Conservation (phyloP, 2,329 filamentous ascomycete genomes). For the Trichoderma koningiopsis region DNA sequence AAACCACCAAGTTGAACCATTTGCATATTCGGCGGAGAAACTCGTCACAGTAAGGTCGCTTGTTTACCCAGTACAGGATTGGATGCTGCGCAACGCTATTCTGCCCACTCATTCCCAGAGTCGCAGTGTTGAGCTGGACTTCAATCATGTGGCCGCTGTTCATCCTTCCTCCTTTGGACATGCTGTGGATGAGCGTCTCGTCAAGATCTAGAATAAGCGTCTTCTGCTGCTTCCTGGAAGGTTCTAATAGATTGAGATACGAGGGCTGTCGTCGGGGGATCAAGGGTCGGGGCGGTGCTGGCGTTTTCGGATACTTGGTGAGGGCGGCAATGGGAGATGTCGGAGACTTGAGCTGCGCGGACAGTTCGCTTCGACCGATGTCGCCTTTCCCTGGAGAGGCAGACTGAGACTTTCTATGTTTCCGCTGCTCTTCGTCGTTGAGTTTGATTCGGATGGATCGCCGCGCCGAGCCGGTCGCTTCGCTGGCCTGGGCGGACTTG, state of each 20-base stretch:
- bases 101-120: constrained; percentile 67
- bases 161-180: constrained; percentile 95
- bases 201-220: constrained; percentile 94
- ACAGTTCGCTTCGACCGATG: constrained; percentile 53
- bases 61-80: constrained; percentile 98
- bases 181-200: constrained; percentile 96
- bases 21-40: constrained; percentile 90
- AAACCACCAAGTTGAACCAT: constrained; percentile 97
- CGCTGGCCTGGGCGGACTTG: constrained; percentile 59
- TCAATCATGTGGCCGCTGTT: constrained; percentile 98
- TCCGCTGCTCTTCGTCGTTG: constrained; percentile 78
- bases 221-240: constrained; percentile 70
- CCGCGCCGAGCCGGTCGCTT: constrained; percentile 66
- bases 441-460: constrained; percentile 90
- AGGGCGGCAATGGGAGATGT: constrained; percentile 78
- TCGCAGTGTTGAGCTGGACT: constrained; percentile 78
- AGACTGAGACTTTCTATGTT: constrained; percentile 64
- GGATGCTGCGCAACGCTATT: constrained; percentile 79
- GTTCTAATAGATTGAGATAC: constrained; percentile 65
- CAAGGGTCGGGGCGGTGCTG: constrained; percentile 83
- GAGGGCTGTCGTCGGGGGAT: constrained; percentile 89
- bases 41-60: constrained; percentile 94
- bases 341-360: constrained; percentile 88
- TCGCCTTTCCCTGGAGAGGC: constrained; percentile 47
- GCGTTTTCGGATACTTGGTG: constrained; percentile 88